Evolutionary conservation across 2,329 filamentous ascomycete genomes (phyloP).

Genomic region (Stagonosporopsis chrysanthemi): DNA sequence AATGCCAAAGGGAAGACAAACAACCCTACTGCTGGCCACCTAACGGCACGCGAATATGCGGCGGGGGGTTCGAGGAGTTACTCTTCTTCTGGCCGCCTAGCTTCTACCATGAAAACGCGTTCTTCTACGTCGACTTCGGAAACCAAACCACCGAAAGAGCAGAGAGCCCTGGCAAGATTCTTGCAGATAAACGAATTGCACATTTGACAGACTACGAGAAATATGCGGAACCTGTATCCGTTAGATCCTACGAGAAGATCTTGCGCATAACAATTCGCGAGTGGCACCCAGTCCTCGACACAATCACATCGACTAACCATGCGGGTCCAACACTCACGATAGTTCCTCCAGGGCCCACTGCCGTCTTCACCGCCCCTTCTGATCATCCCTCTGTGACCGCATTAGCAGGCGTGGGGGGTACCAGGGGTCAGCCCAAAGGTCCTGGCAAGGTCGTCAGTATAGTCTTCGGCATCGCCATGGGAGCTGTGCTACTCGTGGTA

Average conservation of each 20-base stretch:
- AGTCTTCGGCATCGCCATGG: background rate
- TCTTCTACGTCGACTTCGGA: constrained; percentile 15
- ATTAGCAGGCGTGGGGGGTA: too few relatives aligned
- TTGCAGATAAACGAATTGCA: background rate
- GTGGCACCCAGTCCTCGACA: background rate
- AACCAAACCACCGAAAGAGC: background rate
- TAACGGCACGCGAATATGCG: constrained; percentile 28
- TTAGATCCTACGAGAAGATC: background rate
- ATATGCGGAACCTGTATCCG: background rate
- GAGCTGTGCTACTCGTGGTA: background rate
- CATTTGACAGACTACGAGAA: background rate
- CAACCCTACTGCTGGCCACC: constrained; percentile 31
- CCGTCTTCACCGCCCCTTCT: too few relatives aligned
- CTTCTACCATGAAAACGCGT: constrained; percentile 20
- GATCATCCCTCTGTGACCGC: too few relatives aligned
- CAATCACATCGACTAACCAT: constrained; percentile 4
- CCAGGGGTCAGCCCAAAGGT: too few relatives aligned
- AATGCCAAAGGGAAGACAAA: constrained; percentile 22
- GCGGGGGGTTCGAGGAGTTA: background rate
- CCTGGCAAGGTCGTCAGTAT: constrained; percentile 7
- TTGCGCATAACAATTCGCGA: constrained; percentile 14
- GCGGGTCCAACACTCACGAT: constrained; percentile 25
- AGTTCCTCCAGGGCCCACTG: background rate
- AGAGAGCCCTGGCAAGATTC: background rate
- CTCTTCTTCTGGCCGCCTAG: constrained; percentile 24